Base-by-base conservation (phyloP, 306 rosid genomes). In the Lotus japonicus region DNA sequence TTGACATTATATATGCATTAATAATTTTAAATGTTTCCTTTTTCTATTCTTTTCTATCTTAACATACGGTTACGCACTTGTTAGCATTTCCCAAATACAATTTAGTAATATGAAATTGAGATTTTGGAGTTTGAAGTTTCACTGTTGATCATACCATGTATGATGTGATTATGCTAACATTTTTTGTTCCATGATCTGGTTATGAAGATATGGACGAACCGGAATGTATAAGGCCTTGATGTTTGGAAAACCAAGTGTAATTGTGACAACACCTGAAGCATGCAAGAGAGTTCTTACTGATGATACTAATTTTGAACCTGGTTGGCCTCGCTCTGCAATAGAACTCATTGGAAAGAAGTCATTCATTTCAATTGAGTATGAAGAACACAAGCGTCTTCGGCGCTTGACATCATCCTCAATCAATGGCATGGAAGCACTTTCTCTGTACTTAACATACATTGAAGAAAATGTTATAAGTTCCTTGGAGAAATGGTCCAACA, bases 321-420 rank as follows among this genome's bases (percentile, higher is more conserved):
- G 98, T 26, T 92, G 98, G 98, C 98, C 98, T 62, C 68, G 8
- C 9, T 78, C 98, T 5, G 68, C 98, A 0, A 45, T 88, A 43
- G 80, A 86, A 14, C 96, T 92, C 26, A 86, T 92, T 7, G 97
- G 98, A 52, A 84, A 50, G 78, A 92, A 81, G 7, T 92, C 98
- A 11, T 90, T 92, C 77, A 74, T 88, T 12, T 73, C 73, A 5
- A 90, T 92, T 28, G 15, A 88, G 35, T 73, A 1, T 4, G 94
- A 92, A 50, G 98, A 90, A 53, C 98, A 92, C 65, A 88, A 82
- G 77, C 96, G 98, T 41, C 91, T 92, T 11, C 51, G 97, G 36
- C 89, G 84, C 45, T 51, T 90, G 31, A 92, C 98, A 2, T 85
- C 97, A 1, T 72, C 96, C 31, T 90, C 98, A 5, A 87, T 92